Evolutionary conservation across 2,329 filamentous ascomycete genomes (phyloP).

Genomic region (Neofusicoccum cordaticola): DNA sequence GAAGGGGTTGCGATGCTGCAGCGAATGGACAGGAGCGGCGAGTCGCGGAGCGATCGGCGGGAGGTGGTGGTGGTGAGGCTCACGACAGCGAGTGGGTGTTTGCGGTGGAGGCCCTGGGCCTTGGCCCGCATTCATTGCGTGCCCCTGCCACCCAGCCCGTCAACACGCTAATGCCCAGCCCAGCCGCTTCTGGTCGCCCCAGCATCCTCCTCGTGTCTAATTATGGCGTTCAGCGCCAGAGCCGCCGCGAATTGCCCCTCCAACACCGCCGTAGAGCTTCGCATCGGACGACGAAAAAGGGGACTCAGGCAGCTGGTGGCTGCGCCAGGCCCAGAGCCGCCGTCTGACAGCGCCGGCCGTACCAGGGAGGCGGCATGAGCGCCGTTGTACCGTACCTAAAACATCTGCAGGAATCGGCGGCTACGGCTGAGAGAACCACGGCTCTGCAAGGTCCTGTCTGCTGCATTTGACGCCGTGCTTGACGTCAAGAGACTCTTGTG

Average conservation of each 20-base stretch:
- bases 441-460: background rate
- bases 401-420: constrained; percentile 1
- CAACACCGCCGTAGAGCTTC: background rate
- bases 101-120: background rate
- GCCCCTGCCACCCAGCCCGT: background rate
- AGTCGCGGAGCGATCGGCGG: constrained; percentile 5
- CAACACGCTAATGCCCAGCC: background rate
- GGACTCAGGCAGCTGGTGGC: background rate
- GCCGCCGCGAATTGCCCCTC: background rate
- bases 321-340: background rate
- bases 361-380: background rate
- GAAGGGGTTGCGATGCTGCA: constrained; percentile 5
- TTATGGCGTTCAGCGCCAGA: background rate
- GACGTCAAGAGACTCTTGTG: background rate
- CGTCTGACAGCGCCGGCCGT: background rate
- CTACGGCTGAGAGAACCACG: constrained; percentile 5
- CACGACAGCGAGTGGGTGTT: background rate
- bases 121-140: background rate
- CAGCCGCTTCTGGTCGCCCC: background rate
- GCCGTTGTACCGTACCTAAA: constrained; percentile 7
- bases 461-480: background rate
- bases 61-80: background rate
- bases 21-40: background rate
- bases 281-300: background rate
- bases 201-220: constrained; percentile 11